A percentile compares a stretch with the other conserved stretches of the same genome.
Conservation (phyloP, 352 stramenopile species). For the Nothophytophthora sp. region DNA sequence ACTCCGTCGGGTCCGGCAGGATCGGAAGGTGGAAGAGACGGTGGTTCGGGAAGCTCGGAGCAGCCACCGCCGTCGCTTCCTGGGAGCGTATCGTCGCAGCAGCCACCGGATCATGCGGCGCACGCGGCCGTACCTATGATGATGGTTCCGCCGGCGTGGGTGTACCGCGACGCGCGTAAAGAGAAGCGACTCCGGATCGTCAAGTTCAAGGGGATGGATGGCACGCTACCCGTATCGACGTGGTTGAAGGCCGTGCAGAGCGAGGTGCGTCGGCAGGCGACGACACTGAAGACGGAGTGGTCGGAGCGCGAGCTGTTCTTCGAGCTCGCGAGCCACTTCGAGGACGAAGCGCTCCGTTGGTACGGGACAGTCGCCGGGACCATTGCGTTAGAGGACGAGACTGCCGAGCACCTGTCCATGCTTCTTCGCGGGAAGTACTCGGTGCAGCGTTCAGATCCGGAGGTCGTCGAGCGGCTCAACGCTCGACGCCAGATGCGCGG, state of each 20-base stretch:
- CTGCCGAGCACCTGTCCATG: background rate
- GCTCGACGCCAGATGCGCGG: background rate
- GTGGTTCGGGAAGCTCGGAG: no score
- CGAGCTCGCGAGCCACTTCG: background rate
- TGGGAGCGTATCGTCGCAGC: no score
- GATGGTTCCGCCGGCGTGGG: no score
- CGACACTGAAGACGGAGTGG: background rate
- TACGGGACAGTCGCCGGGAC: slow-evolving; percentile 1
- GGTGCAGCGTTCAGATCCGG: background rate
- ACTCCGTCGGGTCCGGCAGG: no score
- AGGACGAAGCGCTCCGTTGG: background rate
- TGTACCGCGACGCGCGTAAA: background rate
- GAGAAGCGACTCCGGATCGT: background rate
- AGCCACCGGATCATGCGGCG: no score
- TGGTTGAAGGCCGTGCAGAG: background rate
- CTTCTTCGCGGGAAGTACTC: slow-evolving; percentile 5
- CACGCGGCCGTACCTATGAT: no score
- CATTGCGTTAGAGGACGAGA: background rate
- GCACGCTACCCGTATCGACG: slow-evolving; percentile 3
- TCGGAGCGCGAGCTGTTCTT: background rate
- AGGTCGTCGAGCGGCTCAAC: slow-evolving; percentile 4
- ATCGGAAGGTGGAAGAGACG: no score
- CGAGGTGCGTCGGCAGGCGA: background rate
- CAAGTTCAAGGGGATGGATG: slow-evolving; percentile 7
- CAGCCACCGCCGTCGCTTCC: no score